These are phyloP conservation scores for Clathrus columnatus DNA, from an alignment of 768 basidiomycete species.

Conservation along the genomic window DNA sequence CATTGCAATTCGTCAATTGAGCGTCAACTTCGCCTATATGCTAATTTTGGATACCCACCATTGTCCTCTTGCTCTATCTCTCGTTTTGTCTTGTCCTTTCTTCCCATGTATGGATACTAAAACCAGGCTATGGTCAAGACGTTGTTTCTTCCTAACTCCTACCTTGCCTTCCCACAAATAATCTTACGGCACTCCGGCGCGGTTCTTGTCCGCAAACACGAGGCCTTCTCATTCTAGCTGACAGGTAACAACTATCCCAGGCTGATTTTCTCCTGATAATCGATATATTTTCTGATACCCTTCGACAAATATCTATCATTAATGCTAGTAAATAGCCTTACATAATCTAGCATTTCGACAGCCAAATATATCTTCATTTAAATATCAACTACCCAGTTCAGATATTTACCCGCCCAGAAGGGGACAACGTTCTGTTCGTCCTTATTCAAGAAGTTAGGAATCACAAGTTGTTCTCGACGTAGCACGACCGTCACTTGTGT, in stretches of 20 bases:
- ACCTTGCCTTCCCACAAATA: background rate
- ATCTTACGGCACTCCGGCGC: background rate
- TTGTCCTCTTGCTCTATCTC: too few species aligned
- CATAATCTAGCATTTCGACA: background rate
- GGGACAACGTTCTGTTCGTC: constrained; percentile 26
- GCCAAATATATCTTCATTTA: background rate
- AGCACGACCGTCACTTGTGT: constrained; percentile 19
- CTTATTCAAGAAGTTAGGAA: constrained; percentile 13
- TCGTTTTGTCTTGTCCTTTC: background rate
- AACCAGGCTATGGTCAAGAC: background rate
- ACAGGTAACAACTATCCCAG: background rate
- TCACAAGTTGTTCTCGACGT: constrained; percentile 18
- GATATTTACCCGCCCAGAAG: constrained; percentile 33
- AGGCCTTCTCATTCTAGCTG: background rate
- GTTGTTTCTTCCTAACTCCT: too few species aligned
- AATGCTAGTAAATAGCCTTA: background rate
- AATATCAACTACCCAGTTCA: constrained; percentile 25
- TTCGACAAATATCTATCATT: background rate
- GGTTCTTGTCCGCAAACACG: background rate
- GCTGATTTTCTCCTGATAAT: background rate
- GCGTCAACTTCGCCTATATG: background rate
- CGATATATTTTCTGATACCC: too few species aligned
- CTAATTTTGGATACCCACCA: background rate
- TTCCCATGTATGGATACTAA: background rate
- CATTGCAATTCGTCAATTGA: background rate